Base-by-base conservation (phyloP, 768 basidiomycete species). In the Lentinula lateritia region DNA sequence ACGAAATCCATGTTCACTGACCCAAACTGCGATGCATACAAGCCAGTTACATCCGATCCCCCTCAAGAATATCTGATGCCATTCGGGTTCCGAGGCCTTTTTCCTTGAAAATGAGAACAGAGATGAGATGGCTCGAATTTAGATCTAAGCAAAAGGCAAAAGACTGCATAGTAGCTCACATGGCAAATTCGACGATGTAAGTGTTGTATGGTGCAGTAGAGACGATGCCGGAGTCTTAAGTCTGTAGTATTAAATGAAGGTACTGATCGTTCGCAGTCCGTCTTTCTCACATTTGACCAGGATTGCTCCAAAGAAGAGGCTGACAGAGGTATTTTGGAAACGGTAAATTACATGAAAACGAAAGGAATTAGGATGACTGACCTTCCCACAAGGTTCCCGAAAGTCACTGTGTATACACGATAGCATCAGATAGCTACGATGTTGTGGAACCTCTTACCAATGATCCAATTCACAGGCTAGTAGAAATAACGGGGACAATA, bases 1-100 rank as follows among this genome's bases (percentile, higher is more conserved):
- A 39, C 20, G n/a, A 2, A 23, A 41, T 23, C 18, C n/a, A 28
- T 43, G 3, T 28, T 28, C 6, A 71, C 86, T 34, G 60, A 88
- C 89, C 88, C 89, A 90, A 60, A 90, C 75, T 1, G 88, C 89
- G 5, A 89, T 72, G 62, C 80, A 87, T 41, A 90, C 89, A 1
- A 90, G 77, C 88, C 87, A 90, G 65, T 90, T 90, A 65, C 89
- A 90, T 6, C 82, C 89, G 64, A 90, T 88, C 0, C 88, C 89
- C 15, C 88, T 77, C 18, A 90, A 72, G 72, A 90, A 85, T 41
- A 90, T 86, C 68, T 90, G 83, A 69, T 89, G 78, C 88, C 88
- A 90, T 36, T 78, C 71, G 1, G 89, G 89, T 10, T 84, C 82
- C 0, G 73, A 72, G 0, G 88, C 88, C 68, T 89, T 90, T 42